Conservation (phyloP, 352 stramenopile genomes). For the Globisporangium perplexum region DNA sequence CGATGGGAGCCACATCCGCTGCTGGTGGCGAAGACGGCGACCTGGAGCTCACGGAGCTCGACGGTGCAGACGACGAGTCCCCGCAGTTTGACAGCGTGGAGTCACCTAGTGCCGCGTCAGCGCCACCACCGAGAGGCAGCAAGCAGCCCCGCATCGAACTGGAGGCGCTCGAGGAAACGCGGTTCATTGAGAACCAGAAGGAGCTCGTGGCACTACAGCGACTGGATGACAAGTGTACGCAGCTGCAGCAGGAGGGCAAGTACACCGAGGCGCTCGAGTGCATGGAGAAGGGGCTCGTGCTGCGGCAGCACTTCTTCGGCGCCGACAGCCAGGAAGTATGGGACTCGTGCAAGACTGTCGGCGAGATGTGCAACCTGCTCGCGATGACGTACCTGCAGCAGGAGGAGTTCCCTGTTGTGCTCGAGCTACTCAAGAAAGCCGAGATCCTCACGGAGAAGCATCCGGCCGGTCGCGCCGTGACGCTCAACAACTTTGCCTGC, state of each 20-base stretch:
- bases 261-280: conserved; percentile 92
- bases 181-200: conserved; percentile 66
- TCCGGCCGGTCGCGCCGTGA: conserved; percentile 77
- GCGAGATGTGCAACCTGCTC: conserved; percentile 95
- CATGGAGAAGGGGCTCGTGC: conserved; percentile 91
- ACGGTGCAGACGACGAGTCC: conserved; percentile 5
- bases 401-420: conserved; percentile 88
- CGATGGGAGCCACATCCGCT: conserved; percentile 5
- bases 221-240: conserved; percentile 86
- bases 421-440: conserved; percentile 92
- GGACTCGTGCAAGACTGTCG: conserved; percentile 87
- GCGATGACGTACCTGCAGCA: conserved; percentile 96
- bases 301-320: conserved; percentile 93
- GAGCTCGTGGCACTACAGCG: conserved; percentile 87
- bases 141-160: conserved; percentile 19
- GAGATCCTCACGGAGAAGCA: conserved; percentile 92
- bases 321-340: conserved; percentile 88
- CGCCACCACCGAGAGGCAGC: conserved; percentile 10
- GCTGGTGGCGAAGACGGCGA: conserved; percentile 3
- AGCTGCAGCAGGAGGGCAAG: conserved; percentile 89
- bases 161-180: conserved; percentile 22
- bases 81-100: conserved; percentile 10
- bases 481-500: conserved; percentile 94
- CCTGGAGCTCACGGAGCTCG: conserved; percentile 27
- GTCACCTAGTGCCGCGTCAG: conserved; percentile 12